Evolutionary conservation across 192 early-diverging fungal genomes (phyloP), one percentile per base, ranked within the genome.

Genomic region (Gaertneriomyces semiglobifer): DNA sequence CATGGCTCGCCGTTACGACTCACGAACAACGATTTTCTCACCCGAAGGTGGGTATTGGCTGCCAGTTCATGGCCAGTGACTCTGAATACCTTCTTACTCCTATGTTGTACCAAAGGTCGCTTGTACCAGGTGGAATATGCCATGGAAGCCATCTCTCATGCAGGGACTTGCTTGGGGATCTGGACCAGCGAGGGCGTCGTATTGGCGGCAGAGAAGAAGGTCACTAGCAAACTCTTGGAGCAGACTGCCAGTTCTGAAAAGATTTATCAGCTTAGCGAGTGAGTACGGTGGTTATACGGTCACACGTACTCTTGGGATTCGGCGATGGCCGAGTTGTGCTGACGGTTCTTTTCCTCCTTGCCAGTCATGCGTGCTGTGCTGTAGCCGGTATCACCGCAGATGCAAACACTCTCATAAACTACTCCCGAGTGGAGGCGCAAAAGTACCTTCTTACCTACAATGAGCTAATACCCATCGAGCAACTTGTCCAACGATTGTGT

Each of bases 101-200:
- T 39, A 66, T 18, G 42, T 7, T 25, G 53, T 44, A 46, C 44
- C 58, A 18, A 42, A 96, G 94, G 95, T 44, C 87, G 93, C n/a
- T 79, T 99, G 53, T 94, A 96, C 79, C 97, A 99, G 81, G 97
- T 99, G 62, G 97, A 99, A 81, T 98, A 99, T 77, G 97, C 97
- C 20, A 98, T 99, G 94, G 95, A 99, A 76, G 95, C 97, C 44
- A 98, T 99, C 74, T 94, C 92, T 6, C 94, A 93, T 65, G 97
- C 95, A 38, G 94, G 94, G 51, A 97, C 91, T 60, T 89, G 91
- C 12, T 86, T 99, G 33, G 97, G 97, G 48, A 88, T 99, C 64
- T 84, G 93, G 58, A 81, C 90, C 52, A 87, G 84, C 48, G 95
- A 99, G 61, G 97, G 97, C 51, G 84, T 98, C 51, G 92, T 99